phyloP scores from a whole-genome alignment of 306 rosid genomes.

The Prosopis cineraria region DNA sequence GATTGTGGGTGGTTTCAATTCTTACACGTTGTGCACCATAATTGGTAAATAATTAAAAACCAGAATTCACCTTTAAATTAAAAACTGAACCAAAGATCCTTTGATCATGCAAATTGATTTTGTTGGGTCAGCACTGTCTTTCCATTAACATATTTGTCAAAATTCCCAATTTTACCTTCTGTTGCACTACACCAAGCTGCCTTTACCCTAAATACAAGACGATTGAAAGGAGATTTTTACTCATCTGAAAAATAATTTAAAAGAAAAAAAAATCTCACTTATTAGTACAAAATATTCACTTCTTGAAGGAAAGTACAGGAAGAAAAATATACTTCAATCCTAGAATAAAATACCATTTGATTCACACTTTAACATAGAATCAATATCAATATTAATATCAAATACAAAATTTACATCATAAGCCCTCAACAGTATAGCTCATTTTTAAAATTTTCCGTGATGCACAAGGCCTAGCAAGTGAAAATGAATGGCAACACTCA shows the following conservation, averaged over 20 bases:
- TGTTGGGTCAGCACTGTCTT: not conserved
- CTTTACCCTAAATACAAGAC: not conserved
- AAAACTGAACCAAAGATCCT: not conserved
- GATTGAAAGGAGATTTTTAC: no score
- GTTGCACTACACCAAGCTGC: not conserved
- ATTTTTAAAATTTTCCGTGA: not conserved
- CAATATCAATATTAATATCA: not conserved
- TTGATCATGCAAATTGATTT: not conserved
- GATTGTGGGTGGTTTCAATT: no score
- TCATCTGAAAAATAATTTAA: no score
- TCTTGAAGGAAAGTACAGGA: no score
- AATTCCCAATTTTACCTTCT: not conserved
- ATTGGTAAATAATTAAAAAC: not conserved
- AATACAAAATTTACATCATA: not conserved
- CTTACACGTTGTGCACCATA: not conserved
- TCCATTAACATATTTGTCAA: not conserved
- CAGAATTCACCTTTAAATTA: not conserved
- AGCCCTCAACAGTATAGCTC: not conserved
- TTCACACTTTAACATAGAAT: not conserved
- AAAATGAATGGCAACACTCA: not conserved
- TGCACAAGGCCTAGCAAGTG: not conserved
- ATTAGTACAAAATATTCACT: no score
- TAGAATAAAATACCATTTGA: no score
- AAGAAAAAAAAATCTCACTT: no score
- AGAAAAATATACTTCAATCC: no score